phyloP scores from a whole-genome alignment of 108 stramenopile species.

The Mayamaea pseudoterrestris region DNA sequence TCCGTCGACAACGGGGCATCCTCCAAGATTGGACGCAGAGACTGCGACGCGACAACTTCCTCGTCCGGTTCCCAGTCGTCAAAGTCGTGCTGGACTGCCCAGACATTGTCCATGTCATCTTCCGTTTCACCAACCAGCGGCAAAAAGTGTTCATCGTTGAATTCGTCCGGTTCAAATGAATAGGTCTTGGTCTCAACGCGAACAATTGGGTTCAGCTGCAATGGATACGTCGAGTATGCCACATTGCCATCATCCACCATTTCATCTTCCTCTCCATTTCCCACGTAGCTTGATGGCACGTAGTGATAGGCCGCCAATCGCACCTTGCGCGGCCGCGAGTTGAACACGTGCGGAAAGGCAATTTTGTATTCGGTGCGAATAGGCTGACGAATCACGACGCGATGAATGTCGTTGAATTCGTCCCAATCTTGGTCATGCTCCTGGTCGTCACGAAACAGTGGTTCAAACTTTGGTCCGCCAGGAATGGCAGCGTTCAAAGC shows the following conservation, averaged over 20 bases:
- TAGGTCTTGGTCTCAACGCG: constrained; percentile 50
- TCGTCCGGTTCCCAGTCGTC: constrained; percentile 43
- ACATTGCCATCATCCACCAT: constrained; percentile 33
- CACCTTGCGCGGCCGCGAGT: constrained; percentile 91
- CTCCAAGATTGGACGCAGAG: constrained; percentile 42
- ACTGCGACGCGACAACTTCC: constrained; percentile 26
- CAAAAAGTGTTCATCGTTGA: constrained; percentile 44
- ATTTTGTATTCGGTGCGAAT: constrained; percentile 97
- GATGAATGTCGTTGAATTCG: constrained; percentile 99
- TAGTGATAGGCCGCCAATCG: constrained; percentile 82
- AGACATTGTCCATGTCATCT: constrained; percentile 46
- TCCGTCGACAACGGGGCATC: constrained; percentile 51
- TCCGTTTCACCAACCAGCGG: constrained; percentile 76
- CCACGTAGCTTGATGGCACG: constrained; percentile 86
- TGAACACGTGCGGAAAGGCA: constrained; percentile 97
- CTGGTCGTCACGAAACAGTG: constrained; percentile 92
- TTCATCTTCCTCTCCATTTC: constrained; percentile 59
- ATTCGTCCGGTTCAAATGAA: constrained; percentile 41
- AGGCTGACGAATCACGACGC: constrained; percentile 94
- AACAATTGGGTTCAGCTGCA: constrained; percentile 87
- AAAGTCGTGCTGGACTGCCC: constrained; percentile 22
- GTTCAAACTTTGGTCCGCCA: constrained; percentile 99
- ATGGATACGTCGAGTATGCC: constrained; percentile 54
- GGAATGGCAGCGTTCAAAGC: constrained; percentile 97
- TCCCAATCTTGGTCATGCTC: constrained; percentile 98